These are phyloP conservation scores for Thraustochytrium striatum DNA, from an alignment of 352 stramenopile species.

Conservation along the genomic window DNA sequence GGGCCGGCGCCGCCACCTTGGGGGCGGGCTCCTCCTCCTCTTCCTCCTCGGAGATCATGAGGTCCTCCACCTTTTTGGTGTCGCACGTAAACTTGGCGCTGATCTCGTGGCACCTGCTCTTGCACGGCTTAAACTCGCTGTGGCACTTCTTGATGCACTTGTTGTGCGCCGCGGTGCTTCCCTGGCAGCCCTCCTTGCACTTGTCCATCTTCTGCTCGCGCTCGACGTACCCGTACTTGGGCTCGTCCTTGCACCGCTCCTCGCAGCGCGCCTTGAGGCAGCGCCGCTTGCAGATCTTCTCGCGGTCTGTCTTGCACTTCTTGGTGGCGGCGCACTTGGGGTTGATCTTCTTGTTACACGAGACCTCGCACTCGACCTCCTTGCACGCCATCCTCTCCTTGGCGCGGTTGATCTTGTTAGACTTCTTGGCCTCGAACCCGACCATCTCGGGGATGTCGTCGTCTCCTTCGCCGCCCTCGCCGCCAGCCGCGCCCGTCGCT, in stretches of 20 bases:
- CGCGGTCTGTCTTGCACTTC: conserved; percentile 34
- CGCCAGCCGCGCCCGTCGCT: background rate
- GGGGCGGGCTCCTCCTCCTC: background rate
- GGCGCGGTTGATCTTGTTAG: conserved; percentile 42
- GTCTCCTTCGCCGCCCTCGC: background rate
- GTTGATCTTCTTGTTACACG: conserved; percentile 48
- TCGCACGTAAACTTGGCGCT: conserved; percentile 39
- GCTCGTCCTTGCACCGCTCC: conserved; percentile 48
- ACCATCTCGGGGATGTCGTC: conserved; percentile 33
- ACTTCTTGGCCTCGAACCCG: conserved; percentile 26
- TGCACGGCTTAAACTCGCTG: conserved; percentile 40
- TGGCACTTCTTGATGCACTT: conserved; percentile 50
- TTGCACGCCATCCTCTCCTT: conserved; percentile 46
- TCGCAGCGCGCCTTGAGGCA: conserved; percentile 48
- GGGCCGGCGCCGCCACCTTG: background rate
- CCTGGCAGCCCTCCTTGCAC: conserved; percentile 47
- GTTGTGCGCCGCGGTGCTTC: conserved; percentile 44
- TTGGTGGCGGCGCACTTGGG: conserved; percentile 39
- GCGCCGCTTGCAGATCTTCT: conserved; percentile 36
- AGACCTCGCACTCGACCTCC: conserved; percentile 27
- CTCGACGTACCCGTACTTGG: conserved; percentile 48
- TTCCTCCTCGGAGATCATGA: background rate
- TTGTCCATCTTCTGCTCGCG: conserved; percentile 50
- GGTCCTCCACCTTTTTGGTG: conserved; percentile 18
- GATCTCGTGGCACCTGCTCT: conserved; percentile 42